Conservation (phyloP, 2,329 filamentous ascomycete genomes). For the Coniochaeta sp. region DNA sequence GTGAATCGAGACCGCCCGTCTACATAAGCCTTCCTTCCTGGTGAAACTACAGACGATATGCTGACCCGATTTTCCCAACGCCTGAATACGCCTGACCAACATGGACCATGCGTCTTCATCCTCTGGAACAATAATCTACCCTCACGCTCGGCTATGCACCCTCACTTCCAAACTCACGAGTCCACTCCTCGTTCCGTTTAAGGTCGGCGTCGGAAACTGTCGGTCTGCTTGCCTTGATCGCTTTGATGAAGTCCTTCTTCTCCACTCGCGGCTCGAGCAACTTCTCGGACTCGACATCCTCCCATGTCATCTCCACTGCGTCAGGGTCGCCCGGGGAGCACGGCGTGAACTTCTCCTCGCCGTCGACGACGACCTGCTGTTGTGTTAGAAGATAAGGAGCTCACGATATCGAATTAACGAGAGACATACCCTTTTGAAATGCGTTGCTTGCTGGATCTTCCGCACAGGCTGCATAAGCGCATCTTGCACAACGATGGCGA, state of each 20-base stretch:
- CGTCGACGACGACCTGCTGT: constrained; percentile 61
- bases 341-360: constrained; percentile 65
- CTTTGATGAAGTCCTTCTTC: constrained; percentile 89
- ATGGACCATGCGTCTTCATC: not conserved
- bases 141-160: constrained; percentile 39
- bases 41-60: not conserved
- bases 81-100: not conserved
- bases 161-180: constrained; percentile 90
- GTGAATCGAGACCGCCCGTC: not conserved
- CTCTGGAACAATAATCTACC: not conserved
- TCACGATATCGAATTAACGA: not conserved
- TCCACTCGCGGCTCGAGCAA: constrained; percentile 80
- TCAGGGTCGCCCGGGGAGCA: constrained; percentile 87
- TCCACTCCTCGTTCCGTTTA: constrained; percentile 83
- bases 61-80: not conserved
- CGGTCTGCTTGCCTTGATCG: constrained; percentile 78
- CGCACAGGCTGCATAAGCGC: constrained; percentile 95
- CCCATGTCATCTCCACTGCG: constrained; percentile 90
- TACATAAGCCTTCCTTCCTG: not conserved
- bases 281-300: constrained; percentile 74
- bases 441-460: constrained; percentile 94
- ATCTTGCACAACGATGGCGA: constrained; percentile 89
- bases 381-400: not conserved
- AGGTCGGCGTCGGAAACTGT: constrained; percentile 88
- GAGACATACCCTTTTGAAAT: constrained; percentile 78